These are phyloP conservation scores for Geotrichum macrosporum DNA, from an alignment of 1,139 yeast genomes.

Conservation along the genomic window DNA sequence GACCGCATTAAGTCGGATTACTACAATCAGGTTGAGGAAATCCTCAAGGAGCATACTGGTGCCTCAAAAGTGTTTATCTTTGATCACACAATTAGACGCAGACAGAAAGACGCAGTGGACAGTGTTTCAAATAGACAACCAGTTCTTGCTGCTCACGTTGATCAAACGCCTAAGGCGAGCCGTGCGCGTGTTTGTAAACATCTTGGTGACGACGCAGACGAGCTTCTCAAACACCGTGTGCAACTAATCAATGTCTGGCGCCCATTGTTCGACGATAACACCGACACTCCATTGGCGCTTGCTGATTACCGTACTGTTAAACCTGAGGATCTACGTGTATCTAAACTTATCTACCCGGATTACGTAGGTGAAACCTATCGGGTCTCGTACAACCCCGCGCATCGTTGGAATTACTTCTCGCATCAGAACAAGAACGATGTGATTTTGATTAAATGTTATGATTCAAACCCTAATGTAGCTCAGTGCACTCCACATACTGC, in stretches of 20 bases:
- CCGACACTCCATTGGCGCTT: conserved; percentile 28
- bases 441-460: conserved; percentile 30
- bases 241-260: conserved; percentile 32
- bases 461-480: conserved; percentile 25
- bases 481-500: conserved; percentile 30
- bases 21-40: conserved; percentile 25
- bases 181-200: conserved; percentile 26
- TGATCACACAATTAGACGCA: conserved; percentile 29
- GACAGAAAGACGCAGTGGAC: conserved; percentile 18
- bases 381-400: conserved; percentile 25
- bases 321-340: conserved; percentile 24
- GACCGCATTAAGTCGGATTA: conserved; percentile 24
- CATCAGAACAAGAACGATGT: conserved; percentile 27
- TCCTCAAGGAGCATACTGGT: conserved; percentile 19
- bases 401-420: conserved; percentile 27
- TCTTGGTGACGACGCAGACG: conserved; percentile 25
- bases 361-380: conserved; percentile 28
- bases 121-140: conserved; percentile 25
- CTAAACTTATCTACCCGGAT: conserved; percentile 25
- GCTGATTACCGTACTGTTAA: conserved; percentile 25
- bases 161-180: conserved; percentile 30
- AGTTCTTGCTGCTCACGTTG: conserved; percentile 28
- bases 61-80: conserved; percentile 26
- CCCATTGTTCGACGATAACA: conserved; percentile 26
- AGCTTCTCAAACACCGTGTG: conserved; percentile 23